phyloP scores from a whole-genome alignment of 129 eudicot genomes.

The Flaveria ramosissima region DNA sequence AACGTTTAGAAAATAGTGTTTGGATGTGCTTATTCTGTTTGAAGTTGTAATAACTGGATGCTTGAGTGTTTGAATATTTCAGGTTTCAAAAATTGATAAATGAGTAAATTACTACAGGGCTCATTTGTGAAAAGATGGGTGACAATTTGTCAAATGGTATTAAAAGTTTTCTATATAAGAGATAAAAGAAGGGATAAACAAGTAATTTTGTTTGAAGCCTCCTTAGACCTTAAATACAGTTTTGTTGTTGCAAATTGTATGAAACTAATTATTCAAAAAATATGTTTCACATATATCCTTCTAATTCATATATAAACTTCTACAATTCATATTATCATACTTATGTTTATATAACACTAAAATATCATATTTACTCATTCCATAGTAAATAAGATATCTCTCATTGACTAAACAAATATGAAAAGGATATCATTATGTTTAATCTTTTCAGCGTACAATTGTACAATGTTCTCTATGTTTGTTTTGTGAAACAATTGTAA shows the following conservation, averaged over 20 bases:
- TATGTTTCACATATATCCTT: not conserved
- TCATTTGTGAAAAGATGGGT: not conserved
- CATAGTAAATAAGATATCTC: not conserved
- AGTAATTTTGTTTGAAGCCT: not conserved
- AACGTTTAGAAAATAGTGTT: not conserved
- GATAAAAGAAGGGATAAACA: constrained; percentile 9
- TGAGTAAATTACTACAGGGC: not conserved
- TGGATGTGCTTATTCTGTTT: not conserved
- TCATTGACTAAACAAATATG: not conserved
- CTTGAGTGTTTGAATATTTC: not conserved
- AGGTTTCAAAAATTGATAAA: not conserved
- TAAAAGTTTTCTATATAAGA: not conserved
- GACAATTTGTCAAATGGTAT: not conserved
- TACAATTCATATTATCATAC: not conserved
- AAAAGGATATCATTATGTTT: not conserved
- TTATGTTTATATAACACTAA: not conserved
- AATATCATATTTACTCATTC: not conserved
- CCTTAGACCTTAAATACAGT: not conserved
- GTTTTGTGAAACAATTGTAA: not conserved
- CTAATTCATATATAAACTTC: not conserved
- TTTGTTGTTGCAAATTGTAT: not conserved
- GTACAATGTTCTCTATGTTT: not conserved
- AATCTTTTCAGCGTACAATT: not conserved
- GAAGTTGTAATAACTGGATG: not conserved
- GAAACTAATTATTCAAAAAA: not conserved